Base-by-base conservation (phyloP, 345 rosid species). In the Eucalyptus melliodora region DNA sequence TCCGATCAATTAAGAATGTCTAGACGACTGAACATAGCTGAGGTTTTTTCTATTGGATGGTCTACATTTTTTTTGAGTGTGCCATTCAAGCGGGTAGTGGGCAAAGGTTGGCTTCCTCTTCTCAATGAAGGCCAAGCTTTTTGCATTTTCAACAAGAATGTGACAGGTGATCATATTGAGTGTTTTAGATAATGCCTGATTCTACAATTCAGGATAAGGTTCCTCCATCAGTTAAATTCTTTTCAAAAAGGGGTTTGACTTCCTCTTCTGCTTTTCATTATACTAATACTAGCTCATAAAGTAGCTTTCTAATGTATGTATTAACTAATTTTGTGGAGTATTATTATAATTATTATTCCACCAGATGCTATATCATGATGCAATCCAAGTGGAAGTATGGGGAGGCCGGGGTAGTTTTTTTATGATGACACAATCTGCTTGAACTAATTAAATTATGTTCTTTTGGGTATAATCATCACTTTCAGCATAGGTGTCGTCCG, bases 1-100 rank as follows among this genome's bases (percentile, higher is more conserved):
- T 56, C 30, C 6, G 0, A 56, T 56, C 62, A 0, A 56, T 5
- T 24, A 56, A 56, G 5, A 56, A 24, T 23, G 62, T 56, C 62
- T 26, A 24, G 62, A 56, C 0, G 0, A 56, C 3, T 3, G 13
- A 56, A 23, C 13, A 10, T 11, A 24, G 1, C 30, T 27, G 3
- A 67, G 80, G 40, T n/a, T 34, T 14, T 67, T 67, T 31, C 80
- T 31, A 67, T n/a, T 31, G 80, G 40, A 67, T 16, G 40, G 16
- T 31, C 80, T 67, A 3, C 12, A 15, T n/a, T 40, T 40, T 50
- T 14, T 62, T 7, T n/a, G 83, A 77, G 23, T 40, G 83, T 77
- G 16, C 27, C 83, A 77, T 77, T 77, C 85, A 40, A 77, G 85
- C 2, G 9, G 85, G 40, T 15, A 77, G 85, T 21, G 85, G 85